Evolutionary conservation across 2,329 filamentous ascomycete genomes (phyloP).

Genomic region (Rachicladosporium sp.): DNA sequence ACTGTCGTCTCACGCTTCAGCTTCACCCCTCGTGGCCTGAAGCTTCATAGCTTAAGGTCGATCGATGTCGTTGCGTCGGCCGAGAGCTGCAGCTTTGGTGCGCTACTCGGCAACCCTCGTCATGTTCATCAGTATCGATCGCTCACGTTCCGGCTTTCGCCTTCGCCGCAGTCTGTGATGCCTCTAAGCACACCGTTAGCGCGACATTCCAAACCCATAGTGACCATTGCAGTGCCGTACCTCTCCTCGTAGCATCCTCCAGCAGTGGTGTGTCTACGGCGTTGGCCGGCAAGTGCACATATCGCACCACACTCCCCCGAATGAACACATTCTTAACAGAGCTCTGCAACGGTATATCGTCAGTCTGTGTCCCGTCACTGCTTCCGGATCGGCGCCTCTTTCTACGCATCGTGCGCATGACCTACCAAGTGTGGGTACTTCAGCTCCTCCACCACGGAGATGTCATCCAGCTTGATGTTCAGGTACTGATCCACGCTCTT

Average conservation of each 20-base stretch:
- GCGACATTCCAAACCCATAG: not conserved
- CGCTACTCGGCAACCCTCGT: no score
- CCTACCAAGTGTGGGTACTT: constrained; percentile 83
- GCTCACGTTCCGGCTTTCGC: constrained; percentile 12
- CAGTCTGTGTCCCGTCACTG: constrained; percentile 2
- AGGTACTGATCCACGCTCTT: constrained; percentile 98
- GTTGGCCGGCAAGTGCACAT: constrained; percentile 72
- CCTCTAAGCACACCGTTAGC: constrained; percentile 11
- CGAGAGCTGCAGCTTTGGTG: no score
- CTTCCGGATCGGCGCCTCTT: not conserved
- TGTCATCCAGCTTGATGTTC: constrained; percentile 97
- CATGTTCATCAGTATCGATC: no score
- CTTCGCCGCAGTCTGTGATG: constrained; percentile 23
- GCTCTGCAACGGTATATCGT: constrained; percentile 32
- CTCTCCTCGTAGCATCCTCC: constrained; percentile 83
- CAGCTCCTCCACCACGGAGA: constrained; percentile 80
- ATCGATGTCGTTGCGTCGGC: no score
- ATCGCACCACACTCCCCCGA: constrained; percentile 80
- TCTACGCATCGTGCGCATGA: not conserved
- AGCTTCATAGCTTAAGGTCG: no score
- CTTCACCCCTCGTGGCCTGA: no score
- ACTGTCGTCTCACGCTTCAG: no score
- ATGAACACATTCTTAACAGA: constrained; percentile 96
- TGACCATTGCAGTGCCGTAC: constrained; percentile 30
- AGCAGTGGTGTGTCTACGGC: constrained; percentile 77